Evolutionary conservation across 1,139 yeast species (phyloP), one percentile per base, ranked within the genome.

Genomic region (Nakaseomyces glabratus): DNA sequence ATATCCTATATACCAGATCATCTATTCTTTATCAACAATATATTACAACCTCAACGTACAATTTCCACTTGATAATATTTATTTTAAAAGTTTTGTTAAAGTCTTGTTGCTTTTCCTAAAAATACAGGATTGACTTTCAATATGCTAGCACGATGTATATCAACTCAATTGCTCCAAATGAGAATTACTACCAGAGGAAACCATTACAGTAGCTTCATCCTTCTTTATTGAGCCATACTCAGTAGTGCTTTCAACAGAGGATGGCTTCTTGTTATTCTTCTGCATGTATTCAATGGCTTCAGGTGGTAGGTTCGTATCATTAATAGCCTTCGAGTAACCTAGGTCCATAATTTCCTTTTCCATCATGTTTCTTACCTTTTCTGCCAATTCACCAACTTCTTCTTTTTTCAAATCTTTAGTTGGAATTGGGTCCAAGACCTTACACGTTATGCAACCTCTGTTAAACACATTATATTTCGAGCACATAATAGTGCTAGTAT

Each of bases 401-500:
- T 78, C 85, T 40, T 68, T 69, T 18, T 77, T 70, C 47, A 80
- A 56, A 15, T 68, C 68, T 3, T 63, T 66, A 4, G 88, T 78
- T 3, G 72, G 49, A 37, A 80, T 65, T 22, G 90, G 85, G 34
- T 79, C 77, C 47, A 81, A 62, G 3, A 81, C 85, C 47, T 73
- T 78, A 35, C 80, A 68, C 30, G 65, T 62, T 43, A 82, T 79
- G 42, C 70, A 74, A 39, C 93, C 93, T 21, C 69, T 49, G 46
- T 76, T 74, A 58, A 81, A 82, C 12, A 71, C 66, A 40, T 64
- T 68, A 18, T 52, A 49, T 45, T 71, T 71, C 32, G 82, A 63
- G 49, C 75, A 72, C 62, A 82, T 73, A 28, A 93, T 59, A 24
- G 73, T 71, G 5, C 94, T 78, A 38, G 93, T 82, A 61, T 90